Evolutionary conservation across 805 yeast species (phyloP).

Genomic region (Saturnispora sekii): DNA sequence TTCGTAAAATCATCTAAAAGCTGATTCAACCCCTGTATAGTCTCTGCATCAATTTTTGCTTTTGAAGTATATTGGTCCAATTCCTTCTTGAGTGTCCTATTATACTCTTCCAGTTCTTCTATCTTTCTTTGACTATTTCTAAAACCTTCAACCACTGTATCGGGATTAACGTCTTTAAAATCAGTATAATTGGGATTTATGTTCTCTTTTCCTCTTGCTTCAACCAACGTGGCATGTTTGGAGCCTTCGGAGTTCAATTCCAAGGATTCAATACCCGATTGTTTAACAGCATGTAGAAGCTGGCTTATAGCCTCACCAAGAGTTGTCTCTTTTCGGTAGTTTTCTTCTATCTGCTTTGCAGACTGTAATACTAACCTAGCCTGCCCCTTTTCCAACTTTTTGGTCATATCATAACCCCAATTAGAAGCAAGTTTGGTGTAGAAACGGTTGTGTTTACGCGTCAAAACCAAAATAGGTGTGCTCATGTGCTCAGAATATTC

Average conservation of each 20-base stretch:
- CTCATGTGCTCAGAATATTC: not conserved
- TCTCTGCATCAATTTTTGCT: not conserved
- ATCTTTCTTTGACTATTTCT: not conserved
- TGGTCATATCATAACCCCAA: no score
- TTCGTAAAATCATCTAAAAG: not conserved
- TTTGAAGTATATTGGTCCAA: not conserved
- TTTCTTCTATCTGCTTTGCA: no score
- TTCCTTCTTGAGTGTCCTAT: constrained; percentile 1
- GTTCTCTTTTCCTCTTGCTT: not conserved
- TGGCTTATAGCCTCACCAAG: no score
- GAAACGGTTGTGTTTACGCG: not conserved
- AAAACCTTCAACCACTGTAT: not conserved
- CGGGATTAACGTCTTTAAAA: constrained; percentile 3
- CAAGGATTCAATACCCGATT: no score
- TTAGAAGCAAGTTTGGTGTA: no score
- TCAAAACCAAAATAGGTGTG: not conserved
- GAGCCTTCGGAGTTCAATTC: no score
- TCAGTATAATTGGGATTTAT: not conserved
- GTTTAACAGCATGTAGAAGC: no score
- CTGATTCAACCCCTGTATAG: not conserved
- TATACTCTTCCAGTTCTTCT: constrained; percentile 1
- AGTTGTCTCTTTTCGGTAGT: no score
- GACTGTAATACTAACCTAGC: no score
- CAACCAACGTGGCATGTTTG: not conserved
- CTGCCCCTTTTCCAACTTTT: no score